Conservation (phyloP, 1,284 basidiomycete species). For the Austroboletus olivaceoglutinosus region DNA sequence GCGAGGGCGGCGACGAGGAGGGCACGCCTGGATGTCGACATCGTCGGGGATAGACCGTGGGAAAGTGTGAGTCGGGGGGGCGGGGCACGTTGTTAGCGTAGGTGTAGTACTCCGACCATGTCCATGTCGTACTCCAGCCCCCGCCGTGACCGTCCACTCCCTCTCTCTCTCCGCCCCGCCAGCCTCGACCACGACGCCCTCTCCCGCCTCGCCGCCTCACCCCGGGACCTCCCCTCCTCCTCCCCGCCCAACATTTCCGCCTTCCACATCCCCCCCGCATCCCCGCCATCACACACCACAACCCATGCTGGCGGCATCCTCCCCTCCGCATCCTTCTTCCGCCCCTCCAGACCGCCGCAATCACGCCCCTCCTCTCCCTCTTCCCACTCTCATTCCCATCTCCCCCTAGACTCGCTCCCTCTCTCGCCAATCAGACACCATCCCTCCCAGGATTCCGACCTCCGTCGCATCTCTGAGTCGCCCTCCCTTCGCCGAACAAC, state of each 20-base stretch:
- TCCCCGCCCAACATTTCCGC: conserved; percentile 30
- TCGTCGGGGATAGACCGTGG: neutral
- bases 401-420: conserved; percentile 15
- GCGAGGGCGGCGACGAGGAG: conserved; percentile 55
- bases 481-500: conserved; percentile 29
- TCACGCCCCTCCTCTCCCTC: conserved; percentile 35
- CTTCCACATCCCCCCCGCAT: conserved; percentile 32
- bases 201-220: conserved; percentile 1
- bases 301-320: conserved; percentile 72
- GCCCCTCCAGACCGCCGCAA: conserved; percentile 55
- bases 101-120: too few relatives aligned
- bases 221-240: conserved; percentile 24
- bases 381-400: conserved; percentile 12
- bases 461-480: conserved; percentile 32
- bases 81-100: too few relatives aligned
- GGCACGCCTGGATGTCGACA: conserved; percentile 19
- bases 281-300: conserved; percentile 50
- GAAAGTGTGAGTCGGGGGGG: neutral
- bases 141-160: conserved; percentile 1
- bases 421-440: conserved; percentile 16
- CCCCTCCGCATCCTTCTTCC: conserved; percentile 73
- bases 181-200: conserved; percentile 21
- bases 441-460: conserved; percentile 30
- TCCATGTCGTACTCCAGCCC: too few relatives aligned
- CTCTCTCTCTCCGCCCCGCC: conserved; percentile 13